These are phyloP conservation scores for Litsea cubeba DNA, from an alignment of 164 flowering plant genomes.

Conservation along the genomic window DNA sequence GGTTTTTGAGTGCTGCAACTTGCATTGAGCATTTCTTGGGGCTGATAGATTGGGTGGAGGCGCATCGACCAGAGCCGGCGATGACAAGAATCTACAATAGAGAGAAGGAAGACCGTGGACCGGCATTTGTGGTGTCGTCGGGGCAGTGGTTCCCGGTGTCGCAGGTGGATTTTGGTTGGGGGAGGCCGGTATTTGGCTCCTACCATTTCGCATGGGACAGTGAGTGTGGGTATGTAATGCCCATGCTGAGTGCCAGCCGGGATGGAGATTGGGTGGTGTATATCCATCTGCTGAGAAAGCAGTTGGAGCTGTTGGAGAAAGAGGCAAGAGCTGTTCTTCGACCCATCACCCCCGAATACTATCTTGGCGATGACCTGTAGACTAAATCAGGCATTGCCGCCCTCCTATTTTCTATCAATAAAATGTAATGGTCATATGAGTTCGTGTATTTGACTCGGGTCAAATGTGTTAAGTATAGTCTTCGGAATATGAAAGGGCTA, in stretches of 20 bases:
- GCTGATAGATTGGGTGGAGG: conserved; percentile 35
- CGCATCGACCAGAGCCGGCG: conserved; percentile 23
- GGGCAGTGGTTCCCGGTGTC: conserved; percentile 28
- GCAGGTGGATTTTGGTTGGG: conserved; percentile 40
- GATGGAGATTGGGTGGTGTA: conserved; percentile 49
- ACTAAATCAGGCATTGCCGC: no score
- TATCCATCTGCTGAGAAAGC: conserved; percentile 19
- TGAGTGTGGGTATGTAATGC: conserved; percentile 37
- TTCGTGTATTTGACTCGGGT: no score
- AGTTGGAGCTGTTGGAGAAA: conserved; percentile 11
- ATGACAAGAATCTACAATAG: conserved; percentile 22
- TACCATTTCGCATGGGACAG: conserved; percentile 36
- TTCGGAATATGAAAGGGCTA: no score
- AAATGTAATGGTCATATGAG: no score
- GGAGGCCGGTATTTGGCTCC: conserved; percentile 26
- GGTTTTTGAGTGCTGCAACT: conserved; percentile 11
- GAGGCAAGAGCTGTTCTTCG: conserved; percentile 7
- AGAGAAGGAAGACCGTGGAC: conserved; percentile 20
- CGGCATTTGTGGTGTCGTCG: conserved; percentile 32
- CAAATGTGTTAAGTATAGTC: no score
- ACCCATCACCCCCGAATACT: conserved; percentile 10
- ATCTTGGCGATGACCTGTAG: neutral
- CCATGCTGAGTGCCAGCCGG: conserved; percentile 27
- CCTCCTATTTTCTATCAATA: no score
- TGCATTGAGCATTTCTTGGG: conserved; percentile 32